phyloP scores from a whole-genome alignment of 257 asterid species.

The Voacanga thouarsii region DNA sequence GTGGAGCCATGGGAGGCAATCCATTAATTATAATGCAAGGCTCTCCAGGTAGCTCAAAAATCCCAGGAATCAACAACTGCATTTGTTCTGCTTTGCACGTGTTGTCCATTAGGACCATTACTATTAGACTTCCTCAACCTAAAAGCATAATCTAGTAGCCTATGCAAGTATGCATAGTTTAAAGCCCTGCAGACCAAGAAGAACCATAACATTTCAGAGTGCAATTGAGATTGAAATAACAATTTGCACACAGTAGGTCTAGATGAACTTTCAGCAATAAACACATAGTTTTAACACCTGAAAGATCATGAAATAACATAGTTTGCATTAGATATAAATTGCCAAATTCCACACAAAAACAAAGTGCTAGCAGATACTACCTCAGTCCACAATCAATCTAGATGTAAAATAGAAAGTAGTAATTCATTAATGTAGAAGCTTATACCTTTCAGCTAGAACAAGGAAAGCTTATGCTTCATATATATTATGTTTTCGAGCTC shows the following conservation, averaged over 20 bases:
- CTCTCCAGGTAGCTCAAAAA: constrained; percentile 56
- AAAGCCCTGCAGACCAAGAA: neutral
- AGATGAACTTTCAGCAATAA: neutral
- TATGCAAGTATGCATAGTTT: neutral
- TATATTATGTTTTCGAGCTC: neutral
- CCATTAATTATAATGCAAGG: constrained; percentile 63
- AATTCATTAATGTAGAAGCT: neutral
- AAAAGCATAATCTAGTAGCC: neutral
- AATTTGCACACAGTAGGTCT: neutral
- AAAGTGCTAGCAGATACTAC: neutral
- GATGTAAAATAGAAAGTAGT: neutral
- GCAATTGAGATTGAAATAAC: neutral
- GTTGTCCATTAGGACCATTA: constrained; percentile 53
- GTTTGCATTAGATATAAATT: neutral
- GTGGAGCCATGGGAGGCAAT: constrained; percentile 44
- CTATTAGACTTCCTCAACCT: neutral
- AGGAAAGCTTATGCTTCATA: neutral
- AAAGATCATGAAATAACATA: neutral
- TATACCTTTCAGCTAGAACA: neutral
- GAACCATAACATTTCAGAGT: neutral
- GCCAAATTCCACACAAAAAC: neutral
- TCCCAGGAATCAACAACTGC: constrained; percentile 25
- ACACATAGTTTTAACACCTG: neutral
- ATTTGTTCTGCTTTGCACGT: constrained; percentile 20
- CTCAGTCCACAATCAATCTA: neutral